phyloP scores from a whole-genome alignment of 257 asterid genomes.

The Misopates orontium region DNA sequence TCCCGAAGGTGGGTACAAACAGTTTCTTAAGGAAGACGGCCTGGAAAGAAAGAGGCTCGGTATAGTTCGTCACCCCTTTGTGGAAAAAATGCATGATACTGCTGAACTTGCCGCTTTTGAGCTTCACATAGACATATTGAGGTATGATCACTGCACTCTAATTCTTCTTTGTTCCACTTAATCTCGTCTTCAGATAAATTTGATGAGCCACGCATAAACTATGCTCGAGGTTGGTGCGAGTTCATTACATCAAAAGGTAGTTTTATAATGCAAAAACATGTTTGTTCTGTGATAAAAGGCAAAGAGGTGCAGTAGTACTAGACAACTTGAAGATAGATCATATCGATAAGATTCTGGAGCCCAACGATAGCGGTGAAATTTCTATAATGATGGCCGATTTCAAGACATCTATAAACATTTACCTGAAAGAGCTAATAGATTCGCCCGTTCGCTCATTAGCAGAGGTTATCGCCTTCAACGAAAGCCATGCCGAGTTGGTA shows the following conservation, averaged over 20 bases:
- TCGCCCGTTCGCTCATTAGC: constrained; percentile 40
- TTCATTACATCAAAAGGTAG: not conserved
- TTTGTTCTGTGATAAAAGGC: constrained; percentile 26
- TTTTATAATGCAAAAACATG: not conserved
- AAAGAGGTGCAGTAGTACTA: constrained; percentile 34
- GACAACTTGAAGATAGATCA: constrained; percentile 39
- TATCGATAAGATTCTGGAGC: constrained; percentile 35
- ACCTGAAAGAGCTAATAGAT: constrained; percentile 33
- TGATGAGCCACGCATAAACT: not conserved
- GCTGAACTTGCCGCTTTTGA: constrained; percentile 40
- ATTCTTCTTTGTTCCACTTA: not conserved
- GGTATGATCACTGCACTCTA: constrained; percentile 32
- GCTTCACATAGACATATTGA: constrained; percentile 42
- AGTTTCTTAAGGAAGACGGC: constrained; percentile 52
- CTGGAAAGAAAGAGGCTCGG: constrained; percentile 65
- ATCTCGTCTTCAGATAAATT: not conserved
- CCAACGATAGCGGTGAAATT: constrained; percentile 38
- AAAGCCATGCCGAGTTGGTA: constrained; percentile 40
- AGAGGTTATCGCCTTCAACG: constrained; percentile 44
- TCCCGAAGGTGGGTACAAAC: constrained; percentile 59
- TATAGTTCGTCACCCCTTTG: constrained; percentile 53
- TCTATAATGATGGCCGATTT: constrained; percentile 39
- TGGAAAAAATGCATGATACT: constrained; percentile 33
- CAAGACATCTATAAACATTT: constrained; percentile 34
- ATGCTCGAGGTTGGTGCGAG: not conserved